These are phyloP conservation scores for Hsuehochloa calcarea DNA, from an alignment of 176 grass and related monocot genomes.

Conservation along the genomic window DNA sequence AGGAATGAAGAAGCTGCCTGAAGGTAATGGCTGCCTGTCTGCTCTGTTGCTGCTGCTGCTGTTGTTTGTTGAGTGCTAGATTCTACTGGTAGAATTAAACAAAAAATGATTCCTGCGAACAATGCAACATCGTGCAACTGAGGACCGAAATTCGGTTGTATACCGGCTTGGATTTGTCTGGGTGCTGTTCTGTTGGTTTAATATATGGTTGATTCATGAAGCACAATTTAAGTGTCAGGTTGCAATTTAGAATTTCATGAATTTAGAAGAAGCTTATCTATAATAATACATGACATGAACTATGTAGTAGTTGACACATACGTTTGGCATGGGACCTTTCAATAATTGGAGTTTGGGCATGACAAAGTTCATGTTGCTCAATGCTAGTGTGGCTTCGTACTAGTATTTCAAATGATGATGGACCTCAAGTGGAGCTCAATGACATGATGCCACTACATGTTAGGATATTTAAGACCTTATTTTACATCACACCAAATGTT, in stretches of 20 bases:
- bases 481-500: not conserved
- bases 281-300: not conserved
- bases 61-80: not conserved
- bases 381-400: not conserved
- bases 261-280: not conserved
- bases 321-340: not conserved
- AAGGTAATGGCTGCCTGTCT: slow-evolving; percentile 34
- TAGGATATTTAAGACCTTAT: not conserved
- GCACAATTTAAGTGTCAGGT: not conserved
- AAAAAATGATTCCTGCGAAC: not conserved
- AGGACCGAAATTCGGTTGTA: not conserved
- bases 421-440: not conserved
- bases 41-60: not conserved
- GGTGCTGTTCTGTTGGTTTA: slow-evolving; percentile 1
- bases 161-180: not conserved
- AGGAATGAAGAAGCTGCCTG: slow-evolving; percentile 23
- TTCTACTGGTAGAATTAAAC: slow-evolving; percentile 5
- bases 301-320: not conserved
- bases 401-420: slow-evolving; percentile 4
- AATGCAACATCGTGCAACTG: slow-evolving; percentile 1
- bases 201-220: slow-evolving; percentile 1
- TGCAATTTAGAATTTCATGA: not conserved
- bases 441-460: not conserved
- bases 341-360: not conserved
- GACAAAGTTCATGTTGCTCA: not conserved